Conservation (phyloP, 1,139 yeast genomes). For the Pichia sp. region DNA sequence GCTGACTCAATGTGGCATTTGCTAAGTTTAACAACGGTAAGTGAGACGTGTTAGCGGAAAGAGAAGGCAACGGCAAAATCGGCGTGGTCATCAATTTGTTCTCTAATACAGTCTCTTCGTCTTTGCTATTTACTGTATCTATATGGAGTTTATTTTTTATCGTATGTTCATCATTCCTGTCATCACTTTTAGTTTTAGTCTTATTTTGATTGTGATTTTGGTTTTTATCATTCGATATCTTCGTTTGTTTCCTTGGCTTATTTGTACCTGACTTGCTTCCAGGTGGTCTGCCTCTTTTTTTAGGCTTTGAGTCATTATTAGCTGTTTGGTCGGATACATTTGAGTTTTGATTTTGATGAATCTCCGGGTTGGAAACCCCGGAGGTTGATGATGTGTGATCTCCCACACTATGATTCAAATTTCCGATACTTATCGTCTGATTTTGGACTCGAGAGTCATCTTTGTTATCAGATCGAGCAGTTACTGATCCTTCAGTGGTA, state of each 20-base stretch:
- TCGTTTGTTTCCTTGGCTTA: too few relatives aligned
- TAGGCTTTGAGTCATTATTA: neutral
- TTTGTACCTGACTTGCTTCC: too few relatives aligned
- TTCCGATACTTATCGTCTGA: neutral
- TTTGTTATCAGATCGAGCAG: neutral
- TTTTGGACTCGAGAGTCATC: neutral
- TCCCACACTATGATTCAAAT: neutral
- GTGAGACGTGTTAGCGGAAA: slow-evolving; percentile 1
- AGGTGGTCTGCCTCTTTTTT: slow-evolving; percentile 8
- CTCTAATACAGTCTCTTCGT: too few relatives aligned
- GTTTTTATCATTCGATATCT: neutral
- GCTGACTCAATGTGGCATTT: slow-evolving; percentile 7
- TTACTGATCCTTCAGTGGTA: neutral
- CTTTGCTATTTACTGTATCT: neutral
- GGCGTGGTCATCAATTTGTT: too few relatives aligned
- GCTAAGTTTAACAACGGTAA: slow-evolving; percentile 9
- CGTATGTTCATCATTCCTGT: neutral
- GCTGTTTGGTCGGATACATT: too few relatives aligned
- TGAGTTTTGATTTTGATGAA: neutral
- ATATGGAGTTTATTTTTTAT: neutral
- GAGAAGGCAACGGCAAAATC: slow-evolving; percentile 2
- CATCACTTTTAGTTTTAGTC: neutral
- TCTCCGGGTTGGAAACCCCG: slow-evolving; percentile 34
- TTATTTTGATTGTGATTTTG: slow-evolving; percentile 1
- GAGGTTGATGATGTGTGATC: slow-evolving; percentile 21